phyloP scores from a whole-genome alignment of 2,329 filamentous ascomycete genomes.

The Parastagonospora nodorum region DNA sequence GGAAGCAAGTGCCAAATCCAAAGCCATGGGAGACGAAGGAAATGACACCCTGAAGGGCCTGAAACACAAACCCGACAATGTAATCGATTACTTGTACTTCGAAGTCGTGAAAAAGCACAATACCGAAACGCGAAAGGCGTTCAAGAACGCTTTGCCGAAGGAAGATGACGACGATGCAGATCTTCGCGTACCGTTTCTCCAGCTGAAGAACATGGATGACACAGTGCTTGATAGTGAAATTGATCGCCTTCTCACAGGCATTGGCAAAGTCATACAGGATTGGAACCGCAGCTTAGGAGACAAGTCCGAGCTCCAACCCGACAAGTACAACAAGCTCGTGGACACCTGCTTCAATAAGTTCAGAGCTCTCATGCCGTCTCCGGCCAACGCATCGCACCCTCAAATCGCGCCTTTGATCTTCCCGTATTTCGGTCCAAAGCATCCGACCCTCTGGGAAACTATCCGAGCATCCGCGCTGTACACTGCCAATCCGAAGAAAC shows the following conservation, averaged over 20 bases:
- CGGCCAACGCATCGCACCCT: constrained; percentile 7
- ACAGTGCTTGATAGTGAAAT: neutral
- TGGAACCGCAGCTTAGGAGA: constrained; percentile 2
- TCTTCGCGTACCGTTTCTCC: constrained; percentile 7
- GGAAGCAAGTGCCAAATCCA: constrained; percentile 22
- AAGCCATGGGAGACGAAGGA: constrained; percentile 19
- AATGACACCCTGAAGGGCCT: constrained; percentile 25
- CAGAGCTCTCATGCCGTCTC: constrained; percentile 14
- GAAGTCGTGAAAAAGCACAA: constrained; percentile 48
- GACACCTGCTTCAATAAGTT: constrained; percentile 22
- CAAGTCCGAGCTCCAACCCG: neutral
- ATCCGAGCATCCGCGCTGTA: constrained; percentile 54
- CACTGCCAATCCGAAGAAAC: constrained; percentile 22
- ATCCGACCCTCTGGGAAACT: constrained; percentile 47
- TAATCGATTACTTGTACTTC: constrained; percentile 69
- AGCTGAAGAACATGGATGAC: neutral
- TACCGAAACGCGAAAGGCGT: neutral
- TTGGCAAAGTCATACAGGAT: neutral
- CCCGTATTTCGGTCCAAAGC: constrained; percentile 7
- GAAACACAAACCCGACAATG: constrained; percentile 48
- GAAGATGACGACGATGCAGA: constrained; percentile 5
- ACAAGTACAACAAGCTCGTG: constrained; percentile 17
- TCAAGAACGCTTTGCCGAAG: neutral
- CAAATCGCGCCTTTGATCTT: constrained; percentile 17
- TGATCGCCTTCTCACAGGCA: neutral